Conservation (phyloP, 2,329 filamentous ascomycete species). For the Xylaria sp. region DNA sequence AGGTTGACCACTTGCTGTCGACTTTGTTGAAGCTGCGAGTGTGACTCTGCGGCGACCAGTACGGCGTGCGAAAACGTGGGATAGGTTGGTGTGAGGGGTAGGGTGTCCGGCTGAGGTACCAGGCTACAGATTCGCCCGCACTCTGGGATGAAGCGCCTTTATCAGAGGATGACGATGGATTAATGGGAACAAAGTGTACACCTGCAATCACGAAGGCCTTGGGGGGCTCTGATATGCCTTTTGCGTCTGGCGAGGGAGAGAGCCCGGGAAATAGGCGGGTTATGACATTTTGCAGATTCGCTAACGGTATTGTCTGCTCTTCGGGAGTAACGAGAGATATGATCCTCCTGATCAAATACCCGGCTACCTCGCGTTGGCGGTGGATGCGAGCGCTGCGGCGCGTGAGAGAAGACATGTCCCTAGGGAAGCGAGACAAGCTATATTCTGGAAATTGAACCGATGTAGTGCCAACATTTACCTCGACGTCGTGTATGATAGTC, state of each 20-base stretch:
- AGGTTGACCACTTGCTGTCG: constrained; percentile 44
- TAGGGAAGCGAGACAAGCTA: constrained; percentile 36
- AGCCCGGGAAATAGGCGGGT: constrained; percentile 63
- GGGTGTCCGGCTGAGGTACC: constrained; percentile 61
- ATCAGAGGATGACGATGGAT: constrained; percentile 15
- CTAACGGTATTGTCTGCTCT: constrained; percentile 54
- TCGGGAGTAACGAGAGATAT: constrained; percentile 64
- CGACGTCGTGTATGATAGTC: constrained; percentile 60
- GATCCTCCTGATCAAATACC: constrained; percentile 60
- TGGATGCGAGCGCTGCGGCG: constrained; percentile 47
- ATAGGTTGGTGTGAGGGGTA: constrained; percentile 56
- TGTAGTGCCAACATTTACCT: constrained; percentile 61
- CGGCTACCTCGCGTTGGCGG: constrained; percentile 58
- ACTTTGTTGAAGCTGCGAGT: constrained; percentile 8
- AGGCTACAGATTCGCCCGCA: constrained; percentile 41
- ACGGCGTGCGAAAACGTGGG: constrained; percentile 43
- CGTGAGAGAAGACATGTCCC: constrained; percentile 39
- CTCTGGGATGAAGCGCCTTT: neutral
- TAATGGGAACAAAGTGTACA: constrained; percentile 59
- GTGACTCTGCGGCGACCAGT: constrained; percentile 34
- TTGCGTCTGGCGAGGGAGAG: constrained; percentile 36
- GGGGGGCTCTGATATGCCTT: constrained; percentile 34
- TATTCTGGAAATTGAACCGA: constrained; percentile 59
- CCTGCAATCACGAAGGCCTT: constrained; percentile 64
- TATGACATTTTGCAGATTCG: constrained; percentile 59